Percentiles rank a stretch among this genome's conserved stretches.
Conservation (phyloP, 2,329 filamentous ascomycete genomes). For the Ophiostoma australiae region DNA sequence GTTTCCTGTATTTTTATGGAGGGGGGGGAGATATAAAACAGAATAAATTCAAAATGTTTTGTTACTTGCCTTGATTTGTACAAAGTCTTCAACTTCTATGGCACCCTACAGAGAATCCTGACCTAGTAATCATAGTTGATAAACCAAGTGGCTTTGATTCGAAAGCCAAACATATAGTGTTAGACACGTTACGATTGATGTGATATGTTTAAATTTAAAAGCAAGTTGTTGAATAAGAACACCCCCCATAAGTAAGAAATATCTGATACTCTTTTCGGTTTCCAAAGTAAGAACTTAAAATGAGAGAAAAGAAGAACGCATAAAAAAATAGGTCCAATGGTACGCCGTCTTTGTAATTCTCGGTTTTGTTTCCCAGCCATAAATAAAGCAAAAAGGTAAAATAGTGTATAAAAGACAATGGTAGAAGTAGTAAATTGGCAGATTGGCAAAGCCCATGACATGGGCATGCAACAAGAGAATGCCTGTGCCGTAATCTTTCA, state of each 20-base stretch:
- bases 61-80: too few relatives aligned
- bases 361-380: constrained; percentile 17
- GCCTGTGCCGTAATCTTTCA: background rate
- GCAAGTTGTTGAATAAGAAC: background rate
- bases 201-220: background rate
- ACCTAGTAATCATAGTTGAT: too few relatives aligned
- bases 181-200: background rate
- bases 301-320: background rate
- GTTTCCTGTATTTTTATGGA: too few relatives aligned
- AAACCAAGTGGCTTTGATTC: background rate
- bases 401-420: constrained; percentile 4
- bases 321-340: constrained; percentile 9
- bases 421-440: constrained; percentile 1
- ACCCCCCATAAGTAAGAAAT: background rate
- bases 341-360: constrained; percentile 21
- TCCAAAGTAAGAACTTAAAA: background rate
- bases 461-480: background rate
- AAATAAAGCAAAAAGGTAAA: constrained; percentile 3
- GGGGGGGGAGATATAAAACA: too few relatives aligned
- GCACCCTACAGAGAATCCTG: too few relatives aligned
- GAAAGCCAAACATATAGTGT: background rate
- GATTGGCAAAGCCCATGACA: background rate
- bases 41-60: too few relatives aligned
- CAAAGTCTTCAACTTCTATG: too few relatives aligned
- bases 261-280: background rate